Base-by-base conservation (phyloP, 2,329 filamentous ascomycete species). In the Exophiala alcalophila region DNA sequence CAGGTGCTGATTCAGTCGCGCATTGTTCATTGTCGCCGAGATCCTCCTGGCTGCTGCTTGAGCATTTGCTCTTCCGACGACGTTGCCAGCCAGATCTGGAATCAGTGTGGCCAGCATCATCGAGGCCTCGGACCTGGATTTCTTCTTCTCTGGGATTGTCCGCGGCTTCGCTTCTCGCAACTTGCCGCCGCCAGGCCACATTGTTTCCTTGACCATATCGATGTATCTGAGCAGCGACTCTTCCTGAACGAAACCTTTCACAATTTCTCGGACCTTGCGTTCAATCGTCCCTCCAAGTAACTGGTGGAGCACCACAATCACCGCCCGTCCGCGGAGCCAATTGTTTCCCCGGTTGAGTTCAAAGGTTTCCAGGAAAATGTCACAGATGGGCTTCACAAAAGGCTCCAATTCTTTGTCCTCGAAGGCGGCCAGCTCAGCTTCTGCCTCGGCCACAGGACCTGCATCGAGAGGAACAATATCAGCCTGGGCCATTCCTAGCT, bases 381-480 rank as follows among this genome's bases (percentile, higher is more conserved):
- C 92, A 65, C 90, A 96, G 49, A 98, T 96, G 3, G 92, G 94
- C 62, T 96, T 98, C 58, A 98, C 92, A 59, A 98, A 97, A 1
- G 92, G 92, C 60, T 94, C 89, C 2, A 89, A 73, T 57, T 95
- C 88, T 58, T 82, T 83, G 60, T 86, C 83, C 65, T 97, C 91
- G 58, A 94, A 97, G 0, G 91, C 91, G 44, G 90, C 86, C 34
- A 98, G 72, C 65, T 97, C 92, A 0, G 91, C 91, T 65, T 97
- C 90, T 0, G 90, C 92, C 68, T 97, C 92, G 2, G 74, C 77
- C 12, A 76, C 69, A 3, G 73, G 73, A 74, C 74, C 59, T 74
- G 72, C 15, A 72, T 73, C 44, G 11, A 53, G 37, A 32, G 54
- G n/a, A 23, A 57, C 36, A 38, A 54, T 40, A 25, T 51, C 33